Percentiles rank a stretch among this genome's conserved stretches.
Evolutionary conservation across 2,329 filamentous ascomycete genomes (phyloP).

Genomic region (Fusarium equiseti): DNA sequence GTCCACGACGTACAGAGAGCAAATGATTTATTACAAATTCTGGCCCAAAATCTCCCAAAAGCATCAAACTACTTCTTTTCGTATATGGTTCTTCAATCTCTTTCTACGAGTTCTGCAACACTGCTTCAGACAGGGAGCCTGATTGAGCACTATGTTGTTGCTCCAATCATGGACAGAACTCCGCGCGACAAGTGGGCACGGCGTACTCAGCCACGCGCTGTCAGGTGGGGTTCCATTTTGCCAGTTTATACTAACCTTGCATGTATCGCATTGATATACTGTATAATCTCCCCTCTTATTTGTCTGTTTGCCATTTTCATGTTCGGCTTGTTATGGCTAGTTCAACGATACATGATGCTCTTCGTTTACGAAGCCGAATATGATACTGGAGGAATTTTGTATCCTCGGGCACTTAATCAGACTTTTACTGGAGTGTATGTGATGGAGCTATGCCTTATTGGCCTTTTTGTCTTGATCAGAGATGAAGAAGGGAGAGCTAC

Average conservation of each 20-base stretch:
- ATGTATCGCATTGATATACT: conserved; percentile 91
- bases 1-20: conserved; percentile 64
- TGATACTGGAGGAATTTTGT: no score
- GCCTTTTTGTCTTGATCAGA: no score
- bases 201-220: conserved; percentile 80
- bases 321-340: conserved; percentile 60
- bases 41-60: conserved; percentile 85
- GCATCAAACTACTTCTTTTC: conserved; percentile 98
- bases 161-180: conserved; percentile 85
- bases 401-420: no score
- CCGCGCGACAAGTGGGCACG: conserved; percentile 85
- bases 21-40: conserved; percentile 72
- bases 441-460: no score
- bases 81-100: conserved; percentile 96
- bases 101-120: conserved; percentile 90
- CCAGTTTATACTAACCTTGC: conserved; percentile 97
- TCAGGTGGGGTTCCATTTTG: conserved; percentile 94
- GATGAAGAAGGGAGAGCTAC: no score
- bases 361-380: no score
- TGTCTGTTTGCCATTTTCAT: conserved; percentile 74
- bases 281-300: conserved; percentile 88
- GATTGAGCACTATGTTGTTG: conserved; percentile 82
- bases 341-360: no score
- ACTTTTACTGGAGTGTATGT: no score
- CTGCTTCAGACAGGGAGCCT: conserved; percentile 84